phyloP scores from a whole-genome alignment of 371 early-diverging fungal species.

The Funneliformis caledonium region DNA sequence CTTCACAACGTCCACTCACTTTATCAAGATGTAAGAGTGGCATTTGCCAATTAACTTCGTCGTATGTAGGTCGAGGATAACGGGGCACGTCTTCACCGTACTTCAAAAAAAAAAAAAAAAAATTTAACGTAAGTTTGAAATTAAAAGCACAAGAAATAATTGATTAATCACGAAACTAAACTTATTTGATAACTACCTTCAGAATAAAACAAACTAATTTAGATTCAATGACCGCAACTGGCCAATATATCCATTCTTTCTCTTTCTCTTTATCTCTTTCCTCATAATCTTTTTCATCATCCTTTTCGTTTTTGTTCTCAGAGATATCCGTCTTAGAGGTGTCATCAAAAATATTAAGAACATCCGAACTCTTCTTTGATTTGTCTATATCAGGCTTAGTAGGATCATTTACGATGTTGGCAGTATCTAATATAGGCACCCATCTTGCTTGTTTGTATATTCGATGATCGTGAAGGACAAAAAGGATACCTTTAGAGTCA shows the following conservation, averaged over 20 bases:
- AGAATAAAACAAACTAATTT: slow-evolving; percentile 68
- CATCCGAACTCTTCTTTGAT: slow-evolving; percentile 20
- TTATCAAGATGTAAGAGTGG: slow-evolving; percentile 68
- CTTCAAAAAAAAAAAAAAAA: slow-evolving; percentile 40
- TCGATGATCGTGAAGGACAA: slow-evolving; percentile 62
- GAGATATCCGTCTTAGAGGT: background rate
- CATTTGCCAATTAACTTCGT: slow-evolving; percentile 72
- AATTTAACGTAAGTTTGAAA: background rate
- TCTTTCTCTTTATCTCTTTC: slow-evolving; percentile 41
- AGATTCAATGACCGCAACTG: slow-evolving; percentile 70
- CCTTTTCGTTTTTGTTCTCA: background rate
- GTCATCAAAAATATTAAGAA: background rate
- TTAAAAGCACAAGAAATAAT: too few relatives aligned
- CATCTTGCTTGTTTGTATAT: slow-evolving; percentile 68
- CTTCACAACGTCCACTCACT: slow-evolving; percentile 63
- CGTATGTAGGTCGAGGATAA: slow-evolving; percentile 77
- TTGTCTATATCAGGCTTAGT: background rate
- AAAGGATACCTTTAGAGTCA: slow-evolving; percentile 71
- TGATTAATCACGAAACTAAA: background rate
- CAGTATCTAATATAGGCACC: slow-evolving; percentile 76
- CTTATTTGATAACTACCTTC: slow-evolving; percentile 51
- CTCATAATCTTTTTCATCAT: background rate
- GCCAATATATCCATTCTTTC: slow-evolving; percentile 69
- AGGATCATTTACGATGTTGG: background rate
- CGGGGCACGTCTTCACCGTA: slow-evolving; percentile 64